A percentile compares a stretch with the other conserved stretches of the same genome.
phyloP scores from a whole-genome alignment of 1,139 yeast species.

The Yamadazyma jaroonii region DNA sequence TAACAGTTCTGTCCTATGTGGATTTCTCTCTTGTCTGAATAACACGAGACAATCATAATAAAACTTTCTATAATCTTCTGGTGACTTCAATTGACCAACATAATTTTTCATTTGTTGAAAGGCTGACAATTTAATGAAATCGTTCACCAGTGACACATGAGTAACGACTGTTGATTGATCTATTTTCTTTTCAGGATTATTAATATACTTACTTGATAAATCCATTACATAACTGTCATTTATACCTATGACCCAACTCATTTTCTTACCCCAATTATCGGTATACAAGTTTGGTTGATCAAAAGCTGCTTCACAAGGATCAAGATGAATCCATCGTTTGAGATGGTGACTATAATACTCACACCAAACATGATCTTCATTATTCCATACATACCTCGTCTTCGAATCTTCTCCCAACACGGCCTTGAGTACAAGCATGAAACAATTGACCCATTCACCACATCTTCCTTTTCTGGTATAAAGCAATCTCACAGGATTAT shows the following conservation, averaged over 20 bases:
- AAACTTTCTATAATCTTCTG: constrained; percentile 10
- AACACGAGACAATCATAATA: constrained; percentile 27
- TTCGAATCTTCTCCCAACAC: constrained; percentile 51
- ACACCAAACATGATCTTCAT: constrained; percentile 96
- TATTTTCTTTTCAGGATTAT: constrained; percentile 46
- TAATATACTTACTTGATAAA: constrained; percentile 67
- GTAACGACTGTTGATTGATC: constrained; percentile 44
- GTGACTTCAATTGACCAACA: background rate
- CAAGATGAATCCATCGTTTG: constrained; percentile 82
- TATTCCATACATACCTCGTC: constrained; percentile 77
- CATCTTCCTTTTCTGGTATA: constrained; percentile 74
- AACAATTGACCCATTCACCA: constrained; percentile 95
- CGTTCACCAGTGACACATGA: constrained; percentile 35
- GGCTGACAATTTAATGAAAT: constrained; percentile 39
- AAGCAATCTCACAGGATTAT: constrained; percentile 61
- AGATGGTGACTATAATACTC: constrained; percentile 69
- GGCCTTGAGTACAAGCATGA: constrained; percentile 66
- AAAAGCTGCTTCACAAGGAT: constrained; percentile 82
- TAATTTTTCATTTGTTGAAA: constrained; percentile 28
- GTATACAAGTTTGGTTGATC: constrained; percentile 79
- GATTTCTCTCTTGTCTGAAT: constrained; percentile 19
- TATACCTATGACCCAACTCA: constrained; percentile 83
- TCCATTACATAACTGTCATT: constrained; percentile 62
- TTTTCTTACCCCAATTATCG: constrained; percentile 87
- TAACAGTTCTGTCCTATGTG: background rate